phyloP scores from a whole-genome alignment of 2,329 filamentous ascomycete genomes.

The Curvularia eragrostidis region DNA sequence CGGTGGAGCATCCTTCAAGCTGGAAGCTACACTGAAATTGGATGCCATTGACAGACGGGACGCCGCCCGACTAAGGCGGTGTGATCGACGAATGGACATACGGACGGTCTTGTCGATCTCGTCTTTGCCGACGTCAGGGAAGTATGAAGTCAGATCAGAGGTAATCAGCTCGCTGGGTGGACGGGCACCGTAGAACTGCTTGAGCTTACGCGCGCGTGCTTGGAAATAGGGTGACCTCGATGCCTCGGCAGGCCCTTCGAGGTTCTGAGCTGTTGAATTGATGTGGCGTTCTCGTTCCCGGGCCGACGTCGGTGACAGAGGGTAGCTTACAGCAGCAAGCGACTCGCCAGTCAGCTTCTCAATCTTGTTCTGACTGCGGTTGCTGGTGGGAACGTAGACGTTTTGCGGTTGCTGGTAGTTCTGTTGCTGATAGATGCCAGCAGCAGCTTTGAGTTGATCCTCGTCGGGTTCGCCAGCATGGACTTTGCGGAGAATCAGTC shows the following conservation, averaged over 20 bases:
- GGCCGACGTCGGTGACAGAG: slow-evolving; percentile 78
- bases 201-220: slow-evolving; percentile 62
- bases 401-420: slow-evolving; percentile 71
- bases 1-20: slow-evolving; percentile 88
- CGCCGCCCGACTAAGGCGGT: slow-evolving; percentile 88
- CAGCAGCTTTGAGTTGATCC: slow-evolving; percentile 84
- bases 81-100: slow-evolving; percentile 88
- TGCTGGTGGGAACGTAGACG: slow-evolving; percentile 66
- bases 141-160: slow-evolving; percentile 94
- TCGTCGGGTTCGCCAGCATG: slow-evolving; percentile 87
- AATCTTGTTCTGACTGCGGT: slow-evolving; percentile 83
- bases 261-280: slow-evolving; percentile 57
- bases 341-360: slow-evolving; percentile 88
- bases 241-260: slow-evolving; percentile 50
- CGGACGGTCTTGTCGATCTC: slow-evolving; percentile 96
- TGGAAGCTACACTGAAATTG: slow-evolving; percentile 91
- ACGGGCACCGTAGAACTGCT: slow-evolving; percentile 87
- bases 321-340: slow-evolving; percentile 84
- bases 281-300: slow-evolving; percentile 72
- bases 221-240: slow-evolving; percentile 47
- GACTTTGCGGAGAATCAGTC: slow-evolving; percentile 90
- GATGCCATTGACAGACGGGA: slow-evolving; percentile 93
- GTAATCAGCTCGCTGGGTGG: slow-evolving; percentile 97
- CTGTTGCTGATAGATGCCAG: slow-evolving; percentile 88
- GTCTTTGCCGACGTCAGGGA: slow-evolving; percentile 91